phyloP scores from a whole-genome alignment of 1,284 basidiomycete genomes.

The Erythrobasidium hasegawianum region DNA sequence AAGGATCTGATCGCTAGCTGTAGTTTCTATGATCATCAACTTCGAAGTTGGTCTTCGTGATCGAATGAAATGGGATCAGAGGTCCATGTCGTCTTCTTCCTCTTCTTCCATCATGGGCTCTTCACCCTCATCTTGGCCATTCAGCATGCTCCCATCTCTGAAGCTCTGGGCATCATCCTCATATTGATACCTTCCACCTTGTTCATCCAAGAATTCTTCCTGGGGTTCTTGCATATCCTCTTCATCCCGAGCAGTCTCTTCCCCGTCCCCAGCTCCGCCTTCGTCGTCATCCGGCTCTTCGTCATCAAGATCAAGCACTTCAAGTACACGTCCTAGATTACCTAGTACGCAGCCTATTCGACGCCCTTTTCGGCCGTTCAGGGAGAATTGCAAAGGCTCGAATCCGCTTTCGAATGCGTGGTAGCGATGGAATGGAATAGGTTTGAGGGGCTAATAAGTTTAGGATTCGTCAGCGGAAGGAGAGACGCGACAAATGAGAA shows the following conservation, averaged over 20 bases:
- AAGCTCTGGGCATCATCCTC: too few species aligned
- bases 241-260: conserved; percentile 4
- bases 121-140: too few species aligned
- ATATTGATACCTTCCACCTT: too few species aligned
- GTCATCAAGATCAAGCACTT: conserved; percentile 34
- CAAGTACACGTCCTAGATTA: conserved; percentile 14
- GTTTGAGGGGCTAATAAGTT: neutral
- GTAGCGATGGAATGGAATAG: conserved; percentile 10
- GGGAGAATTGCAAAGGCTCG: conserved; percentile 27
- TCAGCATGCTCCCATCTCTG: too few species aligned
- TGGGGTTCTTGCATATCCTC: neutral
- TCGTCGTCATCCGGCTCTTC: conserved; percentile 31
- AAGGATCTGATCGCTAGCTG: conserved; percentile 73
- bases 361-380: conserved; percentile 34
- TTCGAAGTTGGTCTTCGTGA: conserved; percentile 68
- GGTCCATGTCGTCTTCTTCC: conserved; percentile 5
- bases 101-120: neutral
- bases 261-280: conserved; percentile 5
- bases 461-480: neutral
- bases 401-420: conserved; percentile 22
- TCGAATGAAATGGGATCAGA: neutral
- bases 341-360: conserved; percentile 30
- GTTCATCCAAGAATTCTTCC: too few species aligned
- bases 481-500: neutral
- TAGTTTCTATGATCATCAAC: conserved; percentile 89